Evolutionary conservation across 768 basidiomycete genomes (phyloP).

Genomic region (Pholiota conissans): DNA sequence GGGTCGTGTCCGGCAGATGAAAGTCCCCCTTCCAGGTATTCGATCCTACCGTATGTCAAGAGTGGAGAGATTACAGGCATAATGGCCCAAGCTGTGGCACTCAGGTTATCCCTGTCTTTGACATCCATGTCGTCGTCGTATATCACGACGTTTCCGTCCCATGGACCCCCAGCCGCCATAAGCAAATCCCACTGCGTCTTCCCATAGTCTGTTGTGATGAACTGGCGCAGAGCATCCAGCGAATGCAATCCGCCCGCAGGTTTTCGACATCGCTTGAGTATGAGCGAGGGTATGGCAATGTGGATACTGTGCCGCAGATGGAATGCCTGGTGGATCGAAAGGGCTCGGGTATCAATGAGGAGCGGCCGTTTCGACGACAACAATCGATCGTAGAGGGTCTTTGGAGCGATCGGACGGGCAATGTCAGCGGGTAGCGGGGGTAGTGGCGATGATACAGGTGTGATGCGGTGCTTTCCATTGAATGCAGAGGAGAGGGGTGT

Average conservation of each 20-base stretch:
- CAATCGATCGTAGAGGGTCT: constrained; percentile 48
- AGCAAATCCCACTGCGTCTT: constrained; percentile 70
- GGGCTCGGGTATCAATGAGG: constrained; percentile 81
- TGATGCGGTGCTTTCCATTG: constrained; percentile 2
- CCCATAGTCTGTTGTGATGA: constrained; percentile 77
- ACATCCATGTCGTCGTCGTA: constrained; percentile 80
- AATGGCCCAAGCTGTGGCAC: constrained; percentile 69
- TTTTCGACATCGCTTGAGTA: constrained; percentile 82
- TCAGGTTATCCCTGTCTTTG: constrained; percentile 53
- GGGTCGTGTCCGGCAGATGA: constrained; percentile 59
- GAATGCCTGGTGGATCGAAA: constrained; percentile 59
- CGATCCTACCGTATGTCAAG: constrained; percentile 51
- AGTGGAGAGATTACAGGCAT: constrained; percentile 63
- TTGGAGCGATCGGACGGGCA: constrained; percentile 42
- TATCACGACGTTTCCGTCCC: constrained; percentile 78
- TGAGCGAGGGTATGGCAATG: constrained; percentile 86
- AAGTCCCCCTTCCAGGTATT: constrained; percentile 76
- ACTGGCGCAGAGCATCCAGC: constrained; percentile 72
- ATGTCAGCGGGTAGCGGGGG: constrained; percentile 23
- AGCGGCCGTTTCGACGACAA: constrained; percentile 56
- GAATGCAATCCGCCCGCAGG: constrained; percentile 66
- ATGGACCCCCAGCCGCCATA: constrained; percentile 47
- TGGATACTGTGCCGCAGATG: constrained; percentile 76
- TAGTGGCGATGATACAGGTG: constrained; percentile 19
- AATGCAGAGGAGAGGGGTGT: constrained; percentile 21